Base-by-base conservation (phyloP, 2,329 filamentous ascomycete species). In the Colletotrichum lini region DNA sequence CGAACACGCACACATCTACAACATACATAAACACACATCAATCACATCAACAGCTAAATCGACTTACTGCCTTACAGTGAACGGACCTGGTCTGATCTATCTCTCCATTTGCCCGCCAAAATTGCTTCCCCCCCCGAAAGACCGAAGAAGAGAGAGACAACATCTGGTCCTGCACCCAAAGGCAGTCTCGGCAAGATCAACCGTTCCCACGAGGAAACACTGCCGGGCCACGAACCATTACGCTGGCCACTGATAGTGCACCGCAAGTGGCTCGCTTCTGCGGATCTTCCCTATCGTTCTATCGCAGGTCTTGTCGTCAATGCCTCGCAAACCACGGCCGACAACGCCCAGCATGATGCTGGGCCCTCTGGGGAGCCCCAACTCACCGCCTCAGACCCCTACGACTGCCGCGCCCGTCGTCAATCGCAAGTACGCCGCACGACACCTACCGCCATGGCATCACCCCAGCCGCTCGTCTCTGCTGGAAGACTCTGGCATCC, bases 361-460 rank as follows among this genome's bases (percentile, higher is more conserved):
- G 67, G 75, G 73, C 67, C 77, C 77, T 68, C 78, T 80, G 15
- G 65, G 74, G 74, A 80, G 82, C 67, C 84, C 83, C 64, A 82
- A 84, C 67, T 87, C 85, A 75, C 85, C 85, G 73, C 85, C 85
- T 50, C 83, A 84, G 60, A 86, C 84, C 50, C 85, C 85, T 62
- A 84, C 82, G 50, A 79, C 80, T 45, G 64, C 76, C 61, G 80
- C 80, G 65, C 80, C 81, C 67, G 76, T 77, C 40, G 76, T 79
- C 70, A 74, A 77, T 61, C 80, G 79, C 74, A 81, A 80, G 56
- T 70, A 72, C 77, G 78, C 68, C 71, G 77, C 77, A 54, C 77
- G 77, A 16, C 78, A 77, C 72, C 75, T 79, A 75, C 76, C 79
- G 67, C 75, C 77, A 67, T 80, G 81, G 68, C 75, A 78, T 61